Conservation (phyloP, 202 grass and related monocot species). For the Schoenoplectus triqueter region DNA sequence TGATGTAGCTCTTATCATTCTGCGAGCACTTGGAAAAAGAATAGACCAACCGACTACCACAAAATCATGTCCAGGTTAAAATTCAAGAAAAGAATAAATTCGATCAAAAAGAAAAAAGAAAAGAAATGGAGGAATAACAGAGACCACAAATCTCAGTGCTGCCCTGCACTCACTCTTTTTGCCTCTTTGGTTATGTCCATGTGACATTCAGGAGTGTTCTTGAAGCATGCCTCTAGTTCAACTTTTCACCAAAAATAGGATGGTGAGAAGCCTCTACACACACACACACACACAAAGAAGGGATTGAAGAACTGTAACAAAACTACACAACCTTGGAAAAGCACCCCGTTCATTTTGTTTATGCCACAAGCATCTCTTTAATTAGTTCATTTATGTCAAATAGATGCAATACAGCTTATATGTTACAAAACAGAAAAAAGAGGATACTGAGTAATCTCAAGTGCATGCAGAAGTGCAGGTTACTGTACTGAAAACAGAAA, state of each 20-base stretch:
- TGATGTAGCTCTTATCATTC: constrained; percentile 33
- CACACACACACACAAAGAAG: background rate
- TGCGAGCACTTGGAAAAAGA: constrained; percentile 26
- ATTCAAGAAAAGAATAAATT: constrained; percentile 31
- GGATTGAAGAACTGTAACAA: background rate
- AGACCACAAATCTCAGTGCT: constrained; percentile 12
- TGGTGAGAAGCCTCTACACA: background rate
- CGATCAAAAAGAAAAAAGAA: background rate
- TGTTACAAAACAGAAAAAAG: background rate
- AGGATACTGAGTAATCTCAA: background rate
- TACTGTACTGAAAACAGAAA: background rate
- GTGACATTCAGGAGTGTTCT: constrained; percentile 23
- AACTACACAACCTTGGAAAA: background rate
- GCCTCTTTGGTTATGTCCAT: background rate
- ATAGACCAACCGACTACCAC: constrained; percentile 29
- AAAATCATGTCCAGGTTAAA: constrained; percentile 27
- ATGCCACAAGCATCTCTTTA: constrained; percentile 11
- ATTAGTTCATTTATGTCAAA: background rate
- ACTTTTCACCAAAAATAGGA: constrained; percentile 21
- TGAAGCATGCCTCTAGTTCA: constrained; percentile 19
- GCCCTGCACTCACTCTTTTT: background rate
- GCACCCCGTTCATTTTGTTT: background rate
- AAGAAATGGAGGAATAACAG: background rate
- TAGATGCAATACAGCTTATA: constrained; percentile 11
- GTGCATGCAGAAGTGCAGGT: background rate